Evolutionary conservation across 164 flowering plant species (phyloP).

Genomic region (Sextonia rubra): DNA sequence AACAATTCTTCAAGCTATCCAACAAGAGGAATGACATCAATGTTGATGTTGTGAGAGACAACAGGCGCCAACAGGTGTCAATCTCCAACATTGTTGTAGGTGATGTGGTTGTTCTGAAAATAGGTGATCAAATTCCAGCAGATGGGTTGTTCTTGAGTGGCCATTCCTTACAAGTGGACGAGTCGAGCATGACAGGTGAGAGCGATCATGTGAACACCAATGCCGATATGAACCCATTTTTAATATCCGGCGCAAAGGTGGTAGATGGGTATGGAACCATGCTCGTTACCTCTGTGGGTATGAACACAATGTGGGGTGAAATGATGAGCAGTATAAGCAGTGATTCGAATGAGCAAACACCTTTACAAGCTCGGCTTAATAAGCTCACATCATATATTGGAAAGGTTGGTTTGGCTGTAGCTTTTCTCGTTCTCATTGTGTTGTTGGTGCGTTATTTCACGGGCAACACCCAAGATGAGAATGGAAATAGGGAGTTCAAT

Average conservation of each 20-base stretch:
- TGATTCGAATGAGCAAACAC: slow-evolving; percentile 45
- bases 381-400: slow-evolving; percentile 52
- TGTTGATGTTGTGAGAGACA: slow-evolving; percentile 36
- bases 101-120: slow-evolving; percentile 35
- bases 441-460: slow-evolving; percentile 32
- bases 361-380: slow-evolving; percentile 52
- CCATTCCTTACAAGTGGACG: slow-evolving; percentile 40
- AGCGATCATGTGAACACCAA: slow-evolving; percentile 33
- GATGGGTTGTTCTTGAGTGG: slow-evolving; percentile 53
- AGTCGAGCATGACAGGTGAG: slow-evolving; percentile 50
- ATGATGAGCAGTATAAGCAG: slow-evolving; percentile 54
- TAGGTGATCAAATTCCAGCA: slow-evolving; percentile 53
- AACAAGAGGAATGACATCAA: slow-evolving; percentile 25
- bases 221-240: slow-evolving; percentile 19
- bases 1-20: slow-evolving; percentile 32
- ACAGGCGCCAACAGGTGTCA: slow-evolving; percentile 27
- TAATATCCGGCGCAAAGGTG: slow-evolving; percentile 38
- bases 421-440: slow-evolving; percentile 36
- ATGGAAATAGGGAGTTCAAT: slow-evolving; percentile 36
- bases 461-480: slow-evolving; percentile 33
- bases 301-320: slow-evolving; percentile 40
- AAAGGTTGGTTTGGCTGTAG: slow-evolving; percentile 49
- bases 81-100: slow-evolving; percentile 47
- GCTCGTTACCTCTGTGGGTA: slow-evolving; percentile 47
- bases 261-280: slow-evolving; percentile 46